Conservation (phyloP, 306 rosid species). For the Sphenostylis stenocarpa region DNA sequence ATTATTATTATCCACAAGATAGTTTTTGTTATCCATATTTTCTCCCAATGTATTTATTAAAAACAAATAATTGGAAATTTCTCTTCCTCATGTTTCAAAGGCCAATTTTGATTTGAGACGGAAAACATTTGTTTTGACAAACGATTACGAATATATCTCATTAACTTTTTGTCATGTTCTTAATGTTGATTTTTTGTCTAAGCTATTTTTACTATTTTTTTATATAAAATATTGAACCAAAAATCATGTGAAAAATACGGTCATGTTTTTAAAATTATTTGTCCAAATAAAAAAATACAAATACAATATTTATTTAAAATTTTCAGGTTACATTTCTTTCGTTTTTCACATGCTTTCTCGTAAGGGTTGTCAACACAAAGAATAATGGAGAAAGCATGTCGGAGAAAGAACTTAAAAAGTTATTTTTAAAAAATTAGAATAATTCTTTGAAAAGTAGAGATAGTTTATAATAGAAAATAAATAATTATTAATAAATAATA, state of each 20-base stretch:
- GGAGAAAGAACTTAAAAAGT: too few relatives aligned
- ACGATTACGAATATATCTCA: neutral
- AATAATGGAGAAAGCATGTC: too few relatives aligned
- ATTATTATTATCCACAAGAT: conserved; percentile 3
- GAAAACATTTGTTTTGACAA: neutral
- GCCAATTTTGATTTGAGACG: neutral
- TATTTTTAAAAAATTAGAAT: too few relatives aligned
- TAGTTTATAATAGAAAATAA: too few relatives aligned
- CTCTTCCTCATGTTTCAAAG: neutral
- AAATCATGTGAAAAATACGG: neutral
- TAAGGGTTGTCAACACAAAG: too few relatives aligned
- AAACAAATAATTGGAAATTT: neutral
- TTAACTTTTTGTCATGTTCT: neutral
- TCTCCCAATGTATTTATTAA: neutral
- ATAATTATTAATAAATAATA: too few relatives aligned
- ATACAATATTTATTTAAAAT: too few relatives aligned
- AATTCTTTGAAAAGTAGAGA: neutral
- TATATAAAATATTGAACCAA: neutral
- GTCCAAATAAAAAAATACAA: too few relatives aligned
- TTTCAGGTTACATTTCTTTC: too few relatives aligned
- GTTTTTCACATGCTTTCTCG: too few relatives aligned
- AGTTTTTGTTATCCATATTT: neutral
- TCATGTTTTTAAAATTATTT: neutral
- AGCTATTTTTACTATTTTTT: neutral
- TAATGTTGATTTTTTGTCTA: neutral